Evolutionary conservation across 2,329 filamentous ascomycete species (phyloP), one percentile per base, ranked within the genome.

Genomic region (Exserohilum turcica): DNA sequence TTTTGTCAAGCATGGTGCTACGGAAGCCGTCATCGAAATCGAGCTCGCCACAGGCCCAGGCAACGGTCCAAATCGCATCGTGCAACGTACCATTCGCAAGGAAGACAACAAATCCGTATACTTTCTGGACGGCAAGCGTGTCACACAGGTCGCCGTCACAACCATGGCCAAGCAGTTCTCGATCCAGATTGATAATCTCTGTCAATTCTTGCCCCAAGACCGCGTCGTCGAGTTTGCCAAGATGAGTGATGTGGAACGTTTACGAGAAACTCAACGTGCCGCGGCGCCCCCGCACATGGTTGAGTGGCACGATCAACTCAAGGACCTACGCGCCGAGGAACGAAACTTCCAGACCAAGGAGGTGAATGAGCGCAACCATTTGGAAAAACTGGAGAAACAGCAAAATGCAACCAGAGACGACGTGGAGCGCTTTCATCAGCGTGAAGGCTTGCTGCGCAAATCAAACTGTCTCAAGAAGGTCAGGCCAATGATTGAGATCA

Each of bases 151-250:
- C 65, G 80, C 80, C 3, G 82, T 97, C 6, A 81, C 88, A 63
- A 76, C 80, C 8, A 77, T 96, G 43, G 89, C 88, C 56, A 83
- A 80, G 54, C 82, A 81, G 8, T 86, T 96, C 66, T 88, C 88
- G 43, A 97, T 99, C 45, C 94, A 99, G 74, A 91, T 97, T 60
- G 94, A 99, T 78, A 99, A 99, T 64, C 81, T 99, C 2, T 99
- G 94, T 73, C 94, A 99, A 72, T 99, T 99, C 66, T 78, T 99
- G 38, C 94, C 94, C 0, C 94, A 99, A 74, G 94, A 99, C 71
- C 89, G 92, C 63, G 94, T 99, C 1, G 91, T 92, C 19, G 92
- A 97, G 69, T 99, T 99, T 71, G 91, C 94, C 5, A 88, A 84
- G 5, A 84, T 96, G 62, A 89, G 86, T 7, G 89, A 93, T 0